phyloP scores from a whole-genome alignment of 345 rosid species.

The Aquilaria sinensis region DNA sequence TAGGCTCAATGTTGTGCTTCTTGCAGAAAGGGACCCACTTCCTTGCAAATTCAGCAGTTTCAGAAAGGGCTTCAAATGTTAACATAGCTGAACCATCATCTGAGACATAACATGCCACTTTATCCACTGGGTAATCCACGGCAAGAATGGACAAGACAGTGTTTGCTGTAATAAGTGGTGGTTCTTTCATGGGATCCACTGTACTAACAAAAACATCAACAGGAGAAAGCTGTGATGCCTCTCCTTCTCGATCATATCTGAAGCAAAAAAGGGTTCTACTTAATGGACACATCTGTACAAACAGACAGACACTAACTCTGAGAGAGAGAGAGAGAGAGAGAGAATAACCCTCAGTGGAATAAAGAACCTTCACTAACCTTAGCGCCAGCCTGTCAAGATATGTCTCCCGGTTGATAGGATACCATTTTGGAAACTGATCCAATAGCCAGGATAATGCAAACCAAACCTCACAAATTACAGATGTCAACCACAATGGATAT shows the following conservation, averaged over 20 bases:
- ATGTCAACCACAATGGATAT: constrained; percentile 88
- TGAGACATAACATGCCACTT: constrained; percentile 97
- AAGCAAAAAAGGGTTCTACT: constrained; percentile 13
- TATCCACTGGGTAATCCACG: constrained; percentile 99
- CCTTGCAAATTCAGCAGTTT: constrained; percentile 98
- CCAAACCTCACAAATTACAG: constrained; percentile 99
- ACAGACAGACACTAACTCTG: too few relatives aligned
- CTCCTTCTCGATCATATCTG: constrained; percentile 97
- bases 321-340: too few relatives aligned
- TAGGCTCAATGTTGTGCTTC: constrained; percentile 95
- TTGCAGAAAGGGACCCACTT: constrained; percentile 99
- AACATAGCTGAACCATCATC: constrained; percentile 99
- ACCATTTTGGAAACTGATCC: constrained; percentile 99
- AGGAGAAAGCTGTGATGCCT: constrained; percentile 91
- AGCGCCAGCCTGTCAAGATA: constrained; percentile 88
- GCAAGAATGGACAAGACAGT: constrained; percentile 96
- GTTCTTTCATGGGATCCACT: constrained; percentile 99
- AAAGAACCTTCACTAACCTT: constrained; percentile 41
- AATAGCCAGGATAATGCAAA: constrained; percentile 99
- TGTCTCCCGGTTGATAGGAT: constrained; percentile 94
- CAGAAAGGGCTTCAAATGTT: constrained; percentile 96
- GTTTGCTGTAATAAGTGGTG: constrained; percentile 95
- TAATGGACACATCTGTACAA: too few relatives aligned
- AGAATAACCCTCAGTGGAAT: background rate
- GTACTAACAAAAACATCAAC: constrained; percentile 99